Percentiles rank a stretch among this genome's conserved stretches.
These are phyloP conservation scores for Dothideomycetidae sp. DNA, from an alignment of 2,329 filamentous ascomycete species.

Conservation along the genomic window DNA sequence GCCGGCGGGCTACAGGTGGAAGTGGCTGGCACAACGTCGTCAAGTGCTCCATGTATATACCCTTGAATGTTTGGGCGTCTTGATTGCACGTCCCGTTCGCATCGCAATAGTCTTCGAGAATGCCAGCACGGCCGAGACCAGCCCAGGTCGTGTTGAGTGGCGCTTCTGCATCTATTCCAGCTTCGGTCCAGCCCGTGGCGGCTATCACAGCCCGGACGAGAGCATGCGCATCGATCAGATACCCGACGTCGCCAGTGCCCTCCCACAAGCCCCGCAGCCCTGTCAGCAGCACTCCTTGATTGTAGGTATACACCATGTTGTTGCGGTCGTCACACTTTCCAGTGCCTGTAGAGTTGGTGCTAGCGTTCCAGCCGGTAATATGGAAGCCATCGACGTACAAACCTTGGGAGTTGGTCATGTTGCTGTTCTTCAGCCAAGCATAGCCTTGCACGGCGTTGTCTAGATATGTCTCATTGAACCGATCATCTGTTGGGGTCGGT, in stretches of 20 bases:
- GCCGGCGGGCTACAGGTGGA: slow-evolving; percentile 28
- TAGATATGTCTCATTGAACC: slow-evolving; percentile 63
- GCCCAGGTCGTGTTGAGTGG: slow-evolving; percentile 38
- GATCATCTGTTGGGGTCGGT: slow-evolving; percentile 24
- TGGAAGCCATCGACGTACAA: slow-evolving; percentile 83
- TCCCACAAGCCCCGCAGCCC: slow-evolving; percentile 70
- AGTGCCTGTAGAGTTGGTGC: slow-evolving; percentile 44
- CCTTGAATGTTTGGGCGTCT: slow-evolving; percentile 81
- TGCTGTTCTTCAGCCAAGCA: slow-evolving; percentile 51
- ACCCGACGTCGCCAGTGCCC: slow-evolving; percentile 55
- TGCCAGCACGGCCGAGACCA: slow-evolving; percentile 61
- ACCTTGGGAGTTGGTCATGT: slow-evolving; percentile 49
- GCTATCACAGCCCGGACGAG: slow-evolving; percentile 59
- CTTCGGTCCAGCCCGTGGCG: slow-evolving; percentile 60
- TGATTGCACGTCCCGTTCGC: slow-evolving; percentile 60
- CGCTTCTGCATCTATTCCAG: slow-evolving; percentile 33
- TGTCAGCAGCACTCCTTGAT: slow-evolving; percentile 79
- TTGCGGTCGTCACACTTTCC: slow-evolving; percentile 66
- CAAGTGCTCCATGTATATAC: slow-evolving; percentile 86
- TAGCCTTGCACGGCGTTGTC: slow-evolving; percentile 46
- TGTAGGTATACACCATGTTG: slow-evolving; percentile 88
- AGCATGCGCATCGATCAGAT: slow-evolving; percentile 65
- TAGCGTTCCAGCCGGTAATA: slow-evolving; percentile 45
- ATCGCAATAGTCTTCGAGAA: slow-evolving; percentile 76
- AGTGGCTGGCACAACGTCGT: slow-evolving; percentile 61